Evolutionary conservation across 2,329 filamentous ascomycete genomes (phyloP).

Genomic region (Knufia fluminis): DNA sequence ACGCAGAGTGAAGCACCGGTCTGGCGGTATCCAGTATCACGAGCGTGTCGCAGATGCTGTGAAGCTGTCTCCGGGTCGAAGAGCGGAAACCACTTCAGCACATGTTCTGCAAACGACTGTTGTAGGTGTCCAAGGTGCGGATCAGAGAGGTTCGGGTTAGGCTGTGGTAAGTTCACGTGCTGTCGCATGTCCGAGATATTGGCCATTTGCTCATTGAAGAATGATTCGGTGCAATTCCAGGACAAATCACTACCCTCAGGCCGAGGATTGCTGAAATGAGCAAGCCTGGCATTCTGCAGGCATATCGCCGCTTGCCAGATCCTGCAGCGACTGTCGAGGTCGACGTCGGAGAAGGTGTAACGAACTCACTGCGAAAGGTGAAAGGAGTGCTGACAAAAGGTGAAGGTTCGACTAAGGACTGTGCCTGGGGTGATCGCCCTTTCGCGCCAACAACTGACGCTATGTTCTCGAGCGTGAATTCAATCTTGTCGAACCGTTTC

Average conservation of each 20-base stretch:
- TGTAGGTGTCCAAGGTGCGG: background rate
- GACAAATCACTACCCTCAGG: background rate
- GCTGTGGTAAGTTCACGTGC: background rate
- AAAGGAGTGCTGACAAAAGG: background rate
- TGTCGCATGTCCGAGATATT: conserved; percentile 3
- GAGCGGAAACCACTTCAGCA: conserved; percentile 5
- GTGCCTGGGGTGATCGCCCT: background rate
- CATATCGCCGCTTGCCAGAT: background rate
- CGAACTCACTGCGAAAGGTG: background rate
- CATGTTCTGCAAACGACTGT: conserved; percentile 1
- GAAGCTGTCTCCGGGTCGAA: conserved; percentile 3
- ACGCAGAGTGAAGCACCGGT: background rate
- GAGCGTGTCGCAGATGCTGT: background rate
- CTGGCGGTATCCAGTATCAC: background rate
- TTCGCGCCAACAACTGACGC: background rate
- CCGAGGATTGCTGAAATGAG: background rate
- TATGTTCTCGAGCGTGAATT: conserved; percentile 6
- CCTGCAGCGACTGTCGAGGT: background rate
- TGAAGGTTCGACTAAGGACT: background rate
- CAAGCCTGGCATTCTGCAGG: conserved; percentile 2
- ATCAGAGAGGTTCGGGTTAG: background rate
- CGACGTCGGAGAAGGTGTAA: background rate
- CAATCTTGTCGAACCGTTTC: conserved; percentile 2
- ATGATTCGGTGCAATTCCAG: conserved; percentile 4
- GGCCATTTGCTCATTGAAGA: conserved; percentile 2